These are phyloP conservation scores for Penicillium pancosmium DNA, from an alignment of 495 filamentous ascomycete species.

Conservation along the genomic window DNA sequence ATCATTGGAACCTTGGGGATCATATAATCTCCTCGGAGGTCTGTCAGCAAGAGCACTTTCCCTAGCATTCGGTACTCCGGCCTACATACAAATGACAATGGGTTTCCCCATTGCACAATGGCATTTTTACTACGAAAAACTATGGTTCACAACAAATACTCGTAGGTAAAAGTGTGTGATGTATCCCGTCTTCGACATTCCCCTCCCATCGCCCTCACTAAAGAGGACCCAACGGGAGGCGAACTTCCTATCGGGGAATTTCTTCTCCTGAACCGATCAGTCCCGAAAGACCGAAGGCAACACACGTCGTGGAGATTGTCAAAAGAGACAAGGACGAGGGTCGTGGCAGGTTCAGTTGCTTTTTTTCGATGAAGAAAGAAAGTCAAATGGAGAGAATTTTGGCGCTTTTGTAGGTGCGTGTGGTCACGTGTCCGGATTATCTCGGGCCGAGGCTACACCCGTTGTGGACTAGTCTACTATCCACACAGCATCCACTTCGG, in stretches of 20 bases:
- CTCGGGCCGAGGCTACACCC: not conserved
- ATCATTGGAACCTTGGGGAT: too few species aligned
- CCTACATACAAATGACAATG: too few species aligned
- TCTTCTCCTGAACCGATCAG: conserved; percentile 61
- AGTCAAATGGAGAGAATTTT: conserved; percentile 33
- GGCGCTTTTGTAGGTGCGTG: conserved; percentile 31
- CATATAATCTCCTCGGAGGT: too few species aligned
- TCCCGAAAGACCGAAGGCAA: conserved; percentile 58
- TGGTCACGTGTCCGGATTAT: conserved; percentile 36
- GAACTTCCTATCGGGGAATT: conserved; percentile 69
- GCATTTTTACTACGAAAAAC: not conserved
- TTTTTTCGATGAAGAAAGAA: conserved; percentile 59
- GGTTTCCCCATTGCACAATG: not conserved
- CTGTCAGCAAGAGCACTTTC: too few species aligned
- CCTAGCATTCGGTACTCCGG: too few species aligned
- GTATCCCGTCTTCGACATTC: conserved; percentile 72
- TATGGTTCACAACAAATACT: not conserved
- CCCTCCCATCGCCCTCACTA: conserved; percentile 64
- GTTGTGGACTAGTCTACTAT: not conserved
- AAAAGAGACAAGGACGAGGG: conserved; percentile 54
- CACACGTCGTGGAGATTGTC: conserved; percentile 54
- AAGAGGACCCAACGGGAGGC: conserved; percentile 64
- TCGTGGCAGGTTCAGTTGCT: conserved; percentile 67
- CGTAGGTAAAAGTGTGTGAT: conserved; percentile 28
- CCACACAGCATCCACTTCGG: not conserved